These are phyloP conservation scores for Stephania cephalantha DNA, from an alignment of 164 flowering plant species.

Conservation along the genomic window DNA sequence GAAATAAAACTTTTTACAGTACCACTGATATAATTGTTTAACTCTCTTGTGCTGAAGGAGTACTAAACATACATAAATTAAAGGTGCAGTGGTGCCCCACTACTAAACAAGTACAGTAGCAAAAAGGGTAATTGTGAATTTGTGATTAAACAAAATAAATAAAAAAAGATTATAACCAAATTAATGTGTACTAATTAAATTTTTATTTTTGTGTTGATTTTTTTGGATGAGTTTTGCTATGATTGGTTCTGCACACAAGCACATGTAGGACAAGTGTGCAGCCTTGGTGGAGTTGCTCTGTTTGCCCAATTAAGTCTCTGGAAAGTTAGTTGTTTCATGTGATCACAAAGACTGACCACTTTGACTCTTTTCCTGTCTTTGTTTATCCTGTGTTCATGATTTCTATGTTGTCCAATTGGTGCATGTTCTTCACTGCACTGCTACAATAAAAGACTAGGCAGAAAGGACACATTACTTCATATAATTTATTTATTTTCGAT, in stretches of 20 bases:
- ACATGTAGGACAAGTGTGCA: background rate
- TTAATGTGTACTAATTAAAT: too few species aligned
- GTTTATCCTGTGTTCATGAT: background rate
- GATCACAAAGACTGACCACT: background rate
- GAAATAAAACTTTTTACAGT: background rate
- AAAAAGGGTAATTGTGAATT: constrained; percentile 32
- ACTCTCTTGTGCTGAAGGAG: constrained; percentile 7
- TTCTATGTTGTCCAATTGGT: background rate
- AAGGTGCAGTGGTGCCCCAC: background rate
- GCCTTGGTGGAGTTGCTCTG: background rate
- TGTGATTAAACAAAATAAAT: background rate
- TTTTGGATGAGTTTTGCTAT: background rate
- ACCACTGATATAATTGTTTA: background rate
- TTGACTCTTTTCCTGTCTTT: background rate
- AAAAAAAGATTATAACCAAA: too few species aligned
- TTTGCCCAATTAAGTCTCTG: background rate
- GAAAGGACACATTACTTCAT: background rate
- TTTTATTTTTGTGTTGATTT: too few species aligned
- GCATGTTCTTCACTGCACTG: background rate
- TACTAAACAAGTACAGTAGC: background rate
- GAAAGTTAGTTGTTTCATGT: constrained; percentile 1
- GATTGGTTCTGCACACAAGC: background rate
- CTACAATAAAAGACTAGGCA: background rate
- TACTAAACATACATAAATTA: background rate
- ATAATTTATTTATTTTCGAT: too few species aligned